Evolutionary conservation across 2,329 filamentous ascomycete genomes (phyloP).

Genomic region (Trichoderma breve): DNA sequence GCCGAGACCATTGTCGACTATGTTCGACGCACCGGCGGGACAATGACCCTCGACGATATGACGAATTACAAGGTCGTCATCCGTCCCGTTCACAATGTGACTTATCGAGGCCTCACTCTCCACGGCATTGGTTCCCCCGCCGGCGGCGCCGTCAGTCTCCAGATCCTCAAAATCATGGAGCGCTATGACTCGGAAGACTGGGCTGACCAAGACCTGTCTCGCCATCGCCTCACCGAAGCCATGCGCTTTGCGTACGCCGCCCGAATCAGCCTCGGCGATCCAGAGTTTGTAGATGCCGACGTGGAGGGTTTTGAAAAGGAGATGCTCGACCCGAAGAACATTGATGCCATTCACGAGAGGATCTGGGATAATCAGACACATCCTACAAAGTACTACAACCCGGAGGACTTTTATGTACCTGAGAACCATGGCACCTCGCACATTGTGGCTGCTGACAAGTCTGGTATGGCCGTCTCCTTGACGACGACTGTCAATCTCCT

Average conservation of each 20-base stretch:
- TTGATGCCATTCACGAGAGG: conserved; percentile 57
- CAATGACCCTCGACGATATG: conserved; percentile 79
- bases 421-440: conserved; percentile 74
- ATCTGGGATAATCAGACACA: conserved; percentile 73
- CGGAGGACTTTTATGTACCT: conserved; percentile 61
- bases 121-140: conserved; percentile 70
- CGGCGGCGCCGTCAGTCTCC: conserved; percentile 72
- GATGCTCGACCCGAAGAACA: conserved; percentile 64
- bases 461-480: conserved; percentile 73
- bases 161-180: conserved; percentile 78
- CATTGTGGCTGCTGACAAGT: conserved; percentile 66
- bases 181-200: conserved; percentile 63
- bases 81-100: conserved; percentile 61
- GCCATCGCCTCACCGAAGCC: conserved; percentile 82
- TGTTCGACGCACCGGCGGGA: conserved; percentile 70
- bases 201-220: conserved; percentile 61
- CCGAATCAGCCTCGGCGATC: conserved; percentile 79
- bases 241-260: conserved; percentile 86
- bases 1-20: conserved; percentile 71
- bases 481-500: conserved; percentile 88
- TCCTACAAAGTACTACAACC: conserved; percentile 72
- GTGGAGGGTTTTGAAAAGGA: conserved; percentile 61
- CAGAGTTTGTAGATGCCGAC: conserved; percentile 61
- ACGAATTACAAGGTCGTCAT: conserved; percentile 67
- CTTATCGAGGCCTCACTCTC: conserved; percentile 69